phyloP scores from a whole-genome alignment of 2,329 filamentous ascomycete species.

The Talaromyces sp. region DNA sequence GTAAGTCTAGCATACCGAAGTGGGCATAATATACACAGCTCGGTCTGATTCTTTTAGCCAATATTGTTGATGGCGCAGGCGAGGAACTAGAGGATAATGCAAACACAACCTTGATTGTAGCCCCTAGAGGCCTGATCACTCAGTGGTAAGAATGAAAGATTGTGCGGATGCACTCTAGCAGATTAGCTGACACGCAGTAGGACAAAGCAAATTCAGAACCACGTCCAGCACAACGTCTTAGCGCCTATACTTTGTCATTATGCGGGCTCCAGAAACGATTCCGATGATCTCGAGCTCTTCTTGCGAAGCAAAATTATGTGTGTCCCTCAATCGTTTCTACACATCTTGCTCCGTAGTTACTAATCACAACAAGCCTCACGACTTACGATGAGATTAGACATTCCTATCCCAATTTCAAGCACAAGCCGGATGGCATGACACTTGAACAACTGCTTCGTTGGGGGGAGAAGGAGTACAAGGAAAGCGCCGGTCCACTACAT shows the following conservation, averaged over 20 bases:
- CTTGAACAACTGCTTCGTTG: conserved; percentile 24
- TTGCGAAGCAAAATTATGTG: conserved; percentile 19
- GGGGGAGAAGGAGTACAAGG: conserved; percentile 25
- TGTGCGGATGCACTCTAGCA: not conserved
- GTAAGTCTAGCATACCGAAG: conserved; percentile 18
- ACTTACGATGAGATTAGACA: conserved; percentile 36
- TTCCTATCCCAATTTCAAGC: conserved; percentile 29
- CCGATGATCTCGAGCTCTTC: conserved; percentile 23
- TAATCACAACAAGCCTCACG: conserved; percentile 30
- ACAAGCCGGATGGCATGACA: conserved; percentile 20
- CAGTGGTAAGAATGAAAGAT: conserved; percentile 32
- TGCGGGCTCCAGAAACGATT: conserved; percentile 22
- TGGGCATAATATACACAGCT: not conserved
- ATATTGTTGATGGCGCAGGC: conserved; percentile 34
- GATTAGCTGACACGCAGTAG: not conserved
- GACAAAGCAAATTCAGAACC: conserved; percentile 28
- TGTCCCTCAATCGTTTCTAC: not conserved
- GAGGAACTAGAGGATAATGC: conserved; percentile 19
- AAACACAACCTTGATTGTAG: conserved; percentile 38
- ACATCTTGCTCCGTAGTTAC: not conserved
- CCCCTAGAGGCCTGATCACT: conserved; percentile 30
- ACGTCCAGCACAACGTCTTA: conserved; percentile 28
- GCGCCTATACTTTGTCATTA: conserved; percentile 26
- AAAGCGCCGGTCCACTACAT: conserved; percentile 33
- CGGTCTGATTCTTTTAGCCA: conserved; percentile 25